Conservation (phyloP, 495 filamentous ascomycete genomes). For the Xylaria grammica region DNA sequence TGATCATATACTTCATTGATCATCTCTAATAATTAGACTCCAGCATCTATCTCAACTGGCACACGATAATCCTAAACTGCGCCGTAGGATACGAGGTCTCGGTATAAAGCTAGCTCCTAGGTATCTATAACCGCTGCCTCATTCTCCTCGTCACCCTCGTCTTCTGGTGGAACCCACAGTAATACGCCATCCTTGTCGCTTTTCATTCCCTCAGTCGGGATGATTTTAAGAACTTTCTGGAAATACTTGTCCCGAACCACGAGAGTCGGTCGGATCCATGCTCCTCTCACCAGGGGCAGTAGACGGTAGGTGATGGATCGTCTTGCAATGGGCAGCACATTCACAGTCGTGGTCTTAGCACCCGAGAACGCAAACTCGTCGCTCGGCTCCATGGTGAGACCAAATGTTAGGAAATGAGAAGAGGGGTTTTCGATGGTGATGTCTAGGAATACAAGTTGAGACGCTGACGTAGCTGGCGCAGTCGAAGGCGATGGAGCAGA, state of each 20-base stretch:
- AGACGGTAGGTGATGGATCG: constrained; percentile 72
- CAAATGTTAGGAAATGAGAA: constrained; percentile 90
- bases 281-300: constrained; percentile 60
- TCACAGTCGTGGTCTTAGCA: constrained; percentile 74
- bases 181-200: constrained; percentile 73
- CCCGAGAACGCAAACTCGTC: constrained; percentile 95
- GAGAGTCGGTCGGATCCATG: constrained; percentile 74
- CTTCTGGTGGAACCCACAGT: constrained; percentile 63
- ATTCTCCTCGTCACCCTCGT: constrained; percentile 39
- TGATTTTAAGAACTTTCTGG: constrained; percentile 79
- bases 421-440: constrained; percentile 94
- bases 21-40: background rate
- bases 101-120: background rate
- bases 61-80: background rate
- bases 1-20: background rate
- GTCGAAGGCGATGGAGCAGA: constrained; percentile 24
- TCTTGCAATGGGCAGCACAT: constrained; percentile 79
- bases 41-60: background rate
- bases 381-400: constrained; percentile 85
- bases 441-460: constrained; percentile 45
- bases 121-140: constrained; percentile 4
- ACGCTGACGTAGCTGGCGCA: constrained; percentile 20
- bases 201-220: constrained; percentile 73
- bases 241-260: constrained; percentile 87
- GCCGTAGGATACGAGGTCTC: background rate